A percentile compares a stretch with the other conserved stretches of the same genome.
phyloP scores from a whole-genome alignment of 2,329 filamentous ascomycete genomes.

The Phoma sp. region DNA sequence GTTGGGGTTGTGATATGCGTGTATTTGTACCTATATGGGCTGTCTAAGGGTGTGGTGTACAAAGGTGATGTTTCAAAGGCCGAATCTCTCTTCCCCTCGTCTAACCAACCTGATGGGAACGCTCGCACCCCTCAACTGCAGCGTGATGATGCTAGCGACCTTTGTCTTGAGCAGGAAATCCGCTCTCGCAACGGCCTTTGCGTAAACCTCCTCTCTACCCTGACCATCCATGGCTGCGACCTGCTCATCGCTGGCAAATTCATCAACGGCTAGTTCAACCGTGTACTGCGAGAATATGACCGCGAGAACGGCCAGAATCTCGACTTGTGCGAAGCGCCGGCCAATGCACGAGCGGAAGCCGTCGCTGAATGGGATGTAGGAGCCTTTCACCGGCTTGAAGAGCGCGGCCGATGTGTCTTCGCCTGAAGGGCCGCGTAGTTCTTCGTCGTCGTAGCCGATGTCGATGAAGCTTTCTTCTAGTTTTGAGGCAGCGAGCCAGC shows the following conservation, averaged over 20 bases:
- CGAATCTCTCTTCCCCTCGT: conserved; percentile 73
- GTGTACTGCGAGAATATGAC: conserved; percentile 64
- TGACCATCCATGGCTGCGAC: conserved; percentile 52
- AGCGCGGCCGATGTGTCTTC: conserved; percentile 67
- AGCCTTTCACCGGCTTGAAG: conserved; percentile 57
- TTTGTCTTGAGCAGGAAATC: conserved; percentile 60
- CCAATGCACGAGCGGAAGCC: conserved; percentile 63
- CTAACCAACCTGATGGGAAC: conserved; percentile 73
- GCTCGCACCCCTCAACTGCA: conserved; percentile 68
- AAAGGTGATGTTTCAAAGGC: neutral
- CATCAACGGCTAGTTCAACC: conserved; percentile 71
- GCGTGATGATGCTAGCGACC: conserved; percentile 69
- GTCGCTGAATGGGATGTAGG: conserved; percentile 63
- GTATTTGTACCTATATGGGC: neutral
- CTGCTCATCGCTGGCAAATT: conserved; percentile 52
- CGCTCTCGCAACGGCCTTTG: conserved; percentile 64
- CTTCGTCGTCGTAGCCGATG: conserved; percentile 55
- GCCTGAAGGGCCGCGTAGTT: conserved; percentile 66
- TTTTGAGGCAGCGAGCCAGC: conserved; percentile 65
- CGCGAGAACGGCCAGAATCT: conserved; percentile 61
- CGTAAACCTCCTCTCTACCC: conserved; percentile 64
- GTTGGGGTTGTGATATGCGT: neutral
- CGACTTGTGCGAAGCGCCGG: conserved; percentile 63
- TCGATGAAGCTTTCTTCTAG: conserved; percentile 40
- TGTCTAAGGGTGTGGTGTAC: neutral